phyloP scores from a whole-genome alignment of 2,329 filamentous ascomycete species.

The Trichoderma lentiforme region DNA sequence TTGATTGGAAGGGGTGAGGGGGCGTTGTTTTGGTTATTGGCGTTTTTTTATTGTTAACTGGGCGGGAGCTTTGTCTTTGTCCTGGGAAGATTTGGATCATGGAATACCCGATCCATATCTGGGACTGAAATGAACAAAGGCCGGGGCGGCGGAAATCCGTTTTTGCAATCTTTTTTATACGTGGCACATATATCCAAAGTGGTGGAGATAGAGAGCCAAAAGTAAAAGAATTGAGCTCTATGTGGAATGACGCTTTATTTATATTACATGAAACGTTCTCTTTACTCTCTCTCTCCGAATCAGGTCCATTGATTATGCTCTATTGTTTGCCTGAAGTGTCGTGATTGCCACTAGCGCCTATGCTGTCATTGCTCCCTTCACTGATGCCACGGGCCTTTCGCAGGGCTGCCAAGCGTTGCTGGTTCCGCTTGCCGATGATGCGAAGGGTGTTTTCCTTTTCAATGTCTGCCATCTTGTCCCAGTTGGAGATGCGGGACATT shows the following conservation, averaged over 20 bases:
- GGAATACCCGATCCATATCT: conserved; percentile 1
- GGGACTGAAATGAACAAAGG: conserved; percentile 9
- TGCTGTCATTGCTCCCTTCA: conserved; percentile 3
- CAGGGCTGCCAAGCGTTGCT: conserved; percentile 56
- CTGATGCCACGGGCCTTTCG: conserved; percentile 17
- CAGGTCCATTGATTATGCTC: not conserved
- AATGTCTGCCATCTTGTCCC: conserved; percentile 65
- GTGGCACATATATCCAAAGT: conserved; percentile 14
- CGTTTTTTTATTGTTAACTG: not conserved
- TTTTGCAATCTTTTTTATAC: not conserved
- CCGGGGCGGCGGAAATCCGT: conserved; percentile 2
- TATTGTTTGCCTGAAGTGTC: conserved; percentile 10
- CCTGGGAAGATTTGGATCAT: conserved; percentile 9
- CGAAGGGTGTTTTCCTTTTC: conserved; percentile 66
- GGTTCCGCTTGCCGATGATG: conserved; percentile 66
- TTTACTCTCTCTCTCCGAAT: not conserved
- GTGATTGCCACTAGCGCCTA: conserved; percentile 17
- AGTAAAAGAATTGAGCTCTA: conserved; percentile 8
- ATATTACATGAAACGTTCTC: conserved; percentile 5
- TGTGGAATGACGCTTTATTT: conserved; percentile 11
- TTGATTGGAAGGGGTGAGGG: not conserved
- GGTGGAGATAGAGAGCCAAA: conserved; percentile 4
- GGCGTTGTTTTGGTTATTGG: conserved; percentile 17
- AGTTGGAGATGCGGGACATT: conserved; percentile 68
- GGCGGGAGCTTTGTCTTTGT: not conserved